Base-by-base conservation (phyloP, 768 basidiomycete species). In the Megacollybia marginata region DNA sequence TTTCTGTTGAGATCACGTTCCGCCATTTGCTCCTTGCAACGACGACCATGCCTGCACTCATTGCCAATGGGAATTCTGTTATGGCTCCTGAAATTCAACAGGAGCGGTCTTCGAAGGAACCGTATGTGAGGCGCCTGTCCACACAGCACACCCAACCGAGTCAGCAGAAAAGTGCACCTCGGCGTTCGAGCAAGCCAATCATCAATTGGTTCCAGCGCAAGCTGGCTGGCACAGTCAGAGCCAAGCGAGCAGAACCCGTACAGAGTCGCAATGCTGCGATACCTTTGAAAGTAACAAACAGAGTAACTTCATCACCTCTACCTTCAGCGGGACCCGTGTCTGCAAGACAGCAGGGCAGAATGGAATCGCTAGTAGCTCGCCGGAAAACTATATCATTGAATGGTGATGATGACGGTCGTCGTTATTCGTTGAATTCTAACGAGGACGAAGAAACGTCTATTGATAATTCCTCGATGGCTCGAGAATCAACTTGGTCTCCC, bases 181-280 rank as follows among this genome's bases (percentile, higher is more conserved):
- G 80, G 44, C 80, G 84, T 35, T 80, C 85, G 15, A 85, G 88
- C 64, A 88, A 89, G 62, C 90, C 90, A 9, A 85, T 92, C 57
- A 83, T 92, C 58, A 86, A 88, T 57, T 92, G 90, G 90, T 82
- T 92, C 52, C 89, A 92, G 59, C 81, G 88, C 55, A 92, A 92
- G 65, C 73, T 92, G 12, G 83, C 82, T 33, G 87, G 87, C 57
- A 54, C 45, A 54, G 60, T 52, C 57, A 67, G 48, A 62, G 64
- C 43, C 57, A 69, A 55, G 42, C 46, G 54, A 16, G 48, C 34
- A 19, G 45, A 46, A 16, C 19, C n/a, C 2, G 46, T 19, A 42
- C 58, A 68, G 53, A 60, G 59, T 46, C 65, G 68, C 45, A 61
- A 57, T 46, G 59, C 50, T 44, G 53, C 69, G 19, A 55, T 57